Conservation (phyloP, 306 rosid species). For the Sesbania bispinosa region DNA sequence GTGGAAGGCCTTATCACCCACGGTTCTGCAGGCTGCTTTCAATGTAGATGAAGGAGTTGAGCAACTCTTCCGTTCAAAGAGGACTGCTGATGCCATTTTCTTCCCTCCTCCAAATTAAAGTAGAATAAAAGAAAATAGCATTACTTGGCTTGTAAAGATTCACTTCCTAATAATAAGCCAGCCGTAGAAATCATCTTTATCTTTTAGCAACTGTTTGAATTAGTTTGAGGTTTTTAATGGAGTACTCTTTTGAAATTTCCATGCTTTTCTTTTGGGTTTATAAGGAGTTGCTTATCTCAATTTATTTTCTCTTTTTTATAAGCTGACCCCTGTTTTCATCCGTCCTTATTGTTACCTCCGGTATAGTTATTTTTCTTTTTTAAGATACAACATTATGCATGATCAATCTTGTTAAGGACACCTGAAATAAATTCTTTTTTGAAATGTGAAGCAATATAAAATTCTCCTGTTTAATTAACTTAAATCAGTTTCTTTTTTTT, state of each 20-base stretch:
- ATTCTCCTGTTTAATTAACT: too few species aligned
- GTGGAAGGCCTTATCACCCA: slow-evolving; percentile 79
- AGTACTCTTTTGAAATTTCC: neutral
- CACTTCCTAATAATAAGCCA: neutral
- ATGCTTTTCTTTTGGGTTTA: neutral
- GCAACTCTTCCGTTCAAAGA: slow-evolving; percentile 70
- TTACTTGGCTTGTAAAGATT: neutral
- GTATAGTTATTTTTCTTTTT: neutral
- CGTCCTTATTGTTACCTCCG: neutral
- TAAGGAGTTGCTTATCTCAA: neutral
- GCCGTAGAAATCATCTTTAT: neutral
- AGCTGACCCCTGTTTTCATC: neutral
- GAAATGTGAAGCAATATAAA: too few species aligned
- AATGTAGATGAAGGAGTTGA: slow-evolving; percentile 58
- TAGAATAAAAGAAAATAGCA: slow-evolving; percentile 11
- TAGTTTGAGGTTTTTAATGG: neutral
- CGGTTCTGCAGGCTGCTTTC: slow-evolving; percentile 72
- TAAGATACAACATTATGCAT: neutral
- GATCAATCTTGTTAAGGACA: neutral
- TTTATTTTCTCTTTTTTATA: too few species aligned
- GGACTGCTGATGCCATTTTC: slow-evolving; percentile 71
- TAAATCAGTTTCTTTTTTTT: too few species aligned
- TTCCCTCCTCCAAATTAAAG: slow-evolving; percentile 66
- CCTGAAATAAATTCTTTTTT: too few species aligned
- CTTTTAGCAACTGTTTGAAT: neutral